Evolutionary conservation across 1,284 basidiomycete species (phyloP).

Genomic region (Ceratobasidium sp.): DNA sequence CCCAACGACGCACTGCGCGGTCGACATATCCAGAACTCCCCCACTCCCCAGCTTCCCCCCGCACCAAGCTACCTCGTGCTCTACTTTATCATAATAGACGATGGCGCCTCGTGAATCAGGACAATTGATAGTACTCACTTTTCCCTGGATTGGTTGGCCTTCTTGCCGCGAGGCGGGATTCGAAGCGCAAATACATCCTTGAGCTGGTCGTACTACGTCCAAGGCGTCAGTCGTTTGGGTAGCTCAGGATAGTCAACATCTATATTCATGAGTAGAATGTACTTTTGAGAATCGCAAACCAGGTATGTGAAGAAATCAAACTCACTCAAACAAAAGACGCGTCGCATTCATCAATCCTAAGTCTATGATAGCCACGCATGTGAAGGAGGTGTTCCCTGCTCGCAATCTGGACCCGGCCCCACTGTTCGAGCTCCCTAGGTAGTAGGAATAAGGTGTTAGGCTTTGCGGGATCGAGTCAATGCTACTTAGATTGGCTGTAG

Average conservation of each 20-base stretch:
- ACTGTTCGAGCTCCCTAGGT: neutral
- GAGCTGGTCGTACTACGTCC: constrained; percentile 15
- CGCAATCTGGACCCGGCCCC: neutral
- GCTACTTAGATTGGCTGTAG: too few species aligned
- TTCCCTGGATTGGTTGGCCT: neutral
- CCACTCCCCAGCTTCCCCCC: too few species aligned
- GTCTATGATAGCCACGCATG: neutral
- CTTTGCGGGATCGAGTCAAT: too few species aligned
- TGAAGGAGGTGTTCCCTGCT: neutral
- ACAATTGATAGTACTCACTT: too few species aligned
- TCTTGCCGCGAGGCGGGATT: neutral
- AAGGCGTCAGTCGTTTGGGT: too few species aligned
- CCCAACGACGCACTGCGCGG: too few species aligned
- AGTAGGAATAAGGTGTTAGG: constrained; percentile 4
- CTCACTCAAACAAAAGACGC: neutral
- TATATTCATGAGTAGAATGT: neutral
- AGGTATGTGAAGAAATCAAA: too few species aligned
- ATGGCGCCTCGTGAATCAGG: too few species aligned
- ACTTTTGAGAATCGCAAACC: neutral
- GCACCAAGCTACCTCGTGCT: too few species aligned
- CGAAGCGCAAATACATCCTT: neutral
- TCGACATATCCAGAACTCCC: too few species aligned
- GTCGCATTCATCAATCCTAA: neutral
- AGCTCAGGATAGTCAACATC: neutral
- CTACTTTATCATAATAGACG: too few species aligned